Conservation (phyloP, 2,329 filamentous ascomycete species). For the Fusarium sp. region DNA sequence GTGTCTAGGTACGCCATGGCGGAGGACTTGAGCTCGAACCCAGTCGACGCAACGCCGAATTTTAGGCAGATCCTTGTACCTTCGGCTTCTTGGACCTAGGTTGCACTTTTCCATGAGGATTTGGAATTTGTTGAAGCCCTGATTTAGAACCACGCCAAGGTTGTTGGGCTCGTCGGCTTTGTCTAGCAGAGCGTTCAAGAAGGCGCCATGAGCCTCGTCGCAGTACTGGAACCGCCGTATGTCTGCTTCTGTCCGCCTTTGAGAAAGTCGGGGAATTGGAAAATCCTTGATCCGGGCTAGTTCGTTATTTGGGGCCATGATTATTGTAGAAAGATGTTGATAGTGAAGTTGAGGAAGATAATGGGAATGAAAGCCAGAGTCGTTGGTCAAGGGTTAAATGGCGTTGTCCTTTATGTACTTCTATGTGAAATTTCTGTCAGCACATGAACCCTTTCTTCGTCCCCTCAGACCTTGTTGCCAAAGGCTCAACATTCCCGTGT, state of each 20-base stretch:
- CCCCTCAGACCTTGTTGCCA: not conserved
- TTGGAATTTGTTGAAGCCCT: not conserved
- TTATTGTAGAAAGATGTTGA: not conserved
- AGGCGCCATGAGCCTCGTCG: not conserved
- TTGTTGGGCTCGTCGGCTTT: not conserved
- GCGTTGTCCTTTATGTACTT: not conserved
- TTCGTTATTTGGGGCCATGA: not conserved
- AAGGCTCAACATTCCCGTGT: not conserved
- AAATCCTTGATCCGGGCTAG: too few relatives aligned
- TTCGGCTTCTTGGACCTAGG: not conserved
- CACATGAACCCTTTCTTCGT: not conserved
- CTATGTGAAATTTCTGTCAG: not conserved
- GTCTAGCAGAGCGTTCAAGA: not conserved
- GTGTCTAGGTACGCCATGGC: not conserved
- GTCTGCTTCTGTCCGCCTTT: too few relatives aligned
- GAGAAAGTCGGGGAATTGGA: not conserved
- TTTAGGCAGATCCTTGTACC: not conserved
- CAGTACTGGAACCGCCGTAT: not conserved
- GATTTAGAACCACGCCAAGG: not conserved
- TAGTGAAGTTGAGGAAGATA: not conserved
- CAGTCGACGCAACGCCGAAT: not conserved
- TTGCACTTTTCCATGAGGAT: not conserved
- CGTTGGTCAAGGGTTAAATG: not conserved
- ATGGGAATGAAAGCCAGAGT: not conserved
- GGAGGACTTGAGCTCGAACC: not conserved